phyloP scores from a whole-genome alignment of 1,284 basidiomycete species.

The Marasmius tenuissimus region DNA sequence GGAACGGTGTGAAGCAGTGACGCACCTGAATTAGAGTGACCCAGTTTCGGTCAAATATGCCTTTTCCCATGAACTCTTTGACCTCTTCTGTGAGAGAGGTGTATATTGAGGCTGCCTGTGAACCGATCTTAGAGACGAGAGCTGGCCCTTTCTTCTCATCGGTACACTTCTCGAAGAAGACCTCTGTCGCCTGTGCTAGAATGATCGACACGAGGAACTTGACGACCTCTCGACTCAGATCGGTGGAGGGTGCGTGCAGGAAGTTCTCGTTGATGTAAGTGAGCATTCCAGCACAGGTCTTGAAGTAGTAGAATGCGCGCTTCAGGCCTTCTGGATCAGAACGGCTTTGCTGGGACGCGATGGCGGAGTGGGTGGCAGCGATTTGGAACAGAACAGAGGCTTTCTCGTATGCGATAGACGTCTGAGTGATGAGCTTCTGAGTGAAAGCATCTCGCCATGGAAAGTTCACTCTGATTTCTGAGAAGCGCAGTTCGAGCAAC shows the following conservation, averaged over 20 bases:
- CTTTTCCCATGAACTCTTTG: constrained; percentile 95
- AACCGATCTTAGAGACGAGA: constrained; percentile 84
- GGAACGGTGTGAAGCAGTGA: constrained; percentile 1
- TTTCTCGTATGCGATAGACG: constrained; percentile 97
- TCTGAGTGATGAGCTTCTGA: constrained; percentile 89
- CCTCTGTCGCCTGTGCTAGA: constrained; percentile 93
- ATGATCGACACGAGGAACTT: constrained; percentile 88
- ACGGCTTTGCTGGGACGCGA: constrained; percentile 81
- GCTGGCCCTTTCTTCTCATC: constrained; percentile 86
- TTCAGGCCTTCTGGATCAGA: constrained; percentile 94
- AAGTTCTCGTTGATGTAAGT: constrained; percentile 99
- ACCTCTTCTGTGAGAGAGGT: constrained; percentile 81
- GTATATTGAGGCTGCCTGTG: constrained; percentile 85
- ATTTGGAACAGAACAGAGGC: constrained; percentile 98
- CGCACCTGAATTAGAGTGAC: constrained; percentile 78
- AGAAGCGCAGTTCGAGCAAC: constrained; percentile 93
- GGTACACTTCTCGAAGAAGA: constrained; percentile 94
- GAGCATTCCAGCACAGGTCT: constrained; percentile 95
- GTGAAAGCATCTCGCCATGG: constrained; percentile 98
- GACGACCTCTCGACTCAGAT: constrained; percentile 92
- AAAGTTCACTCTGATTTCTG: constrained; percentile 95
- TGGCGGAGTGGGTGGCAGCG: constrained; percentile 88
- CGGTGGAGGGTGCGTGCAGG: constrained; percentile 96
- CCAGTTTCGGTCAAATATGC: constrained; percentile 96
- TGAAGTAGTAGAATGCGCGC: constrained; percentile 90